phyloP scores from a whole-genome alignment of 192 early-diverging fungal species.

The Backusella psychrophila region DNA sequence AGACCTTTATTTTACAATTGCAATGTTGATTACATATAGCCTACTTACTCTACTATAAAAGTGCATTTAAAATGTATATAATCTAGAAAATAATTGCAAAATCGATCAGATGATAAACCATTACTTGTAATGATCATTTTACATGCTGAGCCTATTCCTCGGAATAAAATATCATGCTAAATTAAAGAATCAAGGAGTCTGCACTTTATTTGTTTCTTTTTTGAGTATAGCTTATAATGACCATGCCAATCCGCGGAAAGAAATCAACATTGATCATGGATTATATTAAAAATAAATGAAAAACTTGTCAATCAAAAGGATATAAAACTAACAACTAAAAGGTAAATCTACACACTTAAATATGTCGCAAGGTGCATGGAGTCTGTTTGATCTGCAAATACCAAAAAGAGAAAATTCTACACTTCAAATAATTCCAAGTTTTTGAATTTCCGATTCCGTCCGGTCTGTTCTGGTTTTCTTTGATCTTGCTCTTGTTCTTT shows the following conservation, averaged over 20 bases:
- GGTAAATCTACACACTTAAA: neutral
- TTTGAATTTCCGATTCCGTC: conserved; percentile 1
- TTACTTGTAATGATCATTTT: neutral
- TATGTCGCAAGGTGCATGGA: neutral
- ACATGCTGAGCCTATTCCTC: neutral
- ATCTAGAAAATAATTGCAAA: neutral
- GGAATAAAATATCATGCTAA: neutral
- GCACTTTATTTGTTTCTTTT: neutral
- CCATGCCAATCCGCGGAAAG: neutral
- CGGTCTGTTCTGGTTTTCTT: neutral
- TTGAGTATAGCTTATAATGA: neutral
- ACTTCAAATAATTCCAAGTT: neutral
- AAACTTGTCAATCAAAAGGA: neutral
- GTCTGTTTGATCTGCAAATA: neutral
- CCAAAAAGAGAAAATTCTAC: neutral
- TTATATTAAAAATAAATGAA: neutral
- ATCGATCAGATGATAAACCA: neutral
- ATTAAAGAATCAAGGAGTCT: neutral
- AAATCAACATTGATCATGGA: neutral
- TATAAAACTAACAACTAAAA: neutral
- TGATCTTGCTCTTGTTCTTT: too few relatives aligned
- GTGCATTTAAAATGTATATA: neutral
- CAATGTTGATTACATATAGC: neutral
- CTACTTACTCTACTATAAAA: neutral
- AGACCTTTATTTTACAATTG: neutral